A percentile compares a stretch with the other conserved stretches of the same genome.
These are phyloP conservation scores for Fonsecaea erecta DNA, from an alignment of 2,329 filamentous ascomycete species.

Conservation along the genomic window DNA sequence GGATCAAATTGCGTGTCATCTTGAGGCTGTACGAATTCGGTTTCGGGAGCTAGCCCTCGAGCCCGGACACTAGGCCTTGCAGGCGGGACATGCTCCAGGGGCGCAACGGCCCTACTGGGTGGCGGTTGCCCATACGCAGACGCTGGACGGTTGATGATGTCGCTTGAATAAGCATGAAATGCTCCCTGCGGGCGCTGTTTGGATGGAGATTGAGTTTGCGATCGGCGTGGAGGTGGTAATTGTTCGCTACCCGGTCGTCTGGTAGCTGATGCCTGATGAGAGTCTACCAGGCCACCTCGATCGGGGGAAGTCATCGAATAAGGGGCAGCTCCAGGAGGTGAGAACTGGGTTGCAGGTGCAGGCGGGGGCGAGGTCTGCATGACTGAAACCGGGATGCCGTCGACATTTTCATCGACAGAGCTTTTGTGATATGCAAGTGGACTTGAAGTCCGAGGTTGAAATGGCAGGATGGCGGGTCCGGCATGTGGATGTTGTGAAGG, in stretches of 20 bases:
- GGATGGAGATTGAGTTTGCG: conserved; percentile 65
- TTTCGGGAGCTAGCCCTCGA: conserved; percentile 53
- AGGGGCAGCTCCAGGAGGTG: conserved; percentile 17
- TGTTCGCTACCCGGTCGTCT: conserved; percentile 34
- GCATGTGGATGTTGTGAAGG: conserved; percentile 45
- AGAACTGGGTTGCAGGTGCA: conserved; percentile 16
- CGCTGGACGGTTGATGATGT: conserved; percentile 56
- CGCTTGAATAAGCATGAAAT: conserved; percentile 50
- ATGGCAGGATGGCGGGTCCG: conserved; percentile 50
- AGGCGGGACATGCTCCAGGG: conserved; percentile 38
- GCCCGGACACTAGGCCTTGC: conserved; percentile 42
- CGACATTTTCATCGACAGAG: conserved; percentile 29
- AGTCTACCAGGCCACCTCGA: conserved; percentile 22
- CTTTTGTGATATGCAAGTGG: conserved; percentile 59
- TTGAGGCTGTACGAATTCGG: conserved; percentile 61
- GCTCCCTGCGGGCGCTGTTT: conserved; percentile 56
- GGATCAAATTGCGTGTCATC: conserved; percentile 69
- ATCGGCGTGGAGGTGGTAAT: conserved; percentile 51
- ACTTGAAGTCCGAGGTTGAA: conserved; percentile 68
- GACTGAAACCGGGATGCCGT: conserved; percentile 22
- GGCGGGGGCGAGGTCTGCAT: conserved; percentile 7
- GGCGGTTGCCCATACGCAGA: conserved; percentile 58
- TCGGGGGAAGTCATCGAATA: conserved; percentile 37
- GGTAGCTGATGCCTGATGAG: conserved; percentile 46
- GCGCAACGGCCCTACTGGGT: conserved; percentile 32